Conservation (phyloP, 78 protist species). For the Chrysochromulina parva region DNA sequence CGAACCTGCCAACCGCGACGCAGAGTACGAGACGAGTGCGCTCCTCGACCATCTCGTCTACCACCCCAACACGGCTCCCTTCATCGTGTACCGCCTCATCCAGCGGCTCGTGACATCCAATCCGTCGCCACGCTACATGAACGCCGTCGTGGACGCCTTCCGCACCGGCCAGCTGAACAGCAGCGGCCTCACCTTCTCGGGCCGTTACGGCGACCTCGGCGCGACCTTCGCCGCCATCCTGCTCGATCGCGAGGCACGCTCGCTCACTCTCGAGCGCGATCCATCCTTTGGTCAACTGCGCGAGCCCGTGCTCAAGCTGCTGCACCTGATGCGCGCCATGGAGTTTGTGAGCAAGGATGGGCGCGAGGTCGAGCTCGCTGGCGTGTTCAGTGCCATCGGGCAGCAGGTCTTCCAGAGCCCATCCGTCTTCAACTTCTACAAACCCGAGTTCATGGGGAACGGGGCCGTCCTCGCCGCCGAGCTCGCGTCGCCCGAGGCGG, state of each 20-base stretch:
- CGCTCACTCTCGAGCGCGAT: not conserved
- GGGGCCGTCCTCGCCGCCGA: not conserved
- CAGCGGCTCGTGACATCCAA: not conserved
- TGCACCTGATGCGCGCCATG: slow-evolving; percentile 15
- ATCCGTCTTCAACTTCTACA: slow-evolving; percentile 15
- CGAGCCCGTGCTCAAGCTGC: slow-evolving; percentile 2
- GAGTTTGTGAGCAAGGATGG: not conserved
- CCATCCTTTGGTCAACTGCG: not conserved
- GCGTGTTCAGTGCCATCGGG: not conserved
- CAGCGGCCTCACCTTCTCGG: not conserved
- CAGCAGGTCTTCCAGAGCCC: not conserved
- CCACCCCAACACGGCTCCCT: slow-evolving; percentile 21
- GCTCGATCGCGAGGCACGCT: slow-evolving; percentile 39
- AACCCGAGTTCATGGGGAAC: not conserved
- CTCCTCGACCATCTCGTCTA: not conserved
- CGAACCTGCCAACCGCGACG: not conserved
- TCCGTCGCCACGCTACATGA: slow-evolving; percentile 18
- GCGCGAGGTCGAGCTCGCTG: not conserved
- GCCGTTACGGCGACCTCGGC: slow-evolving; percentile 4
- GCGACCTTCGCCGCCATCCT: slow-evolving; percentile 9
- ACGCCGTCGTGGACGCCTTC: not conserved
- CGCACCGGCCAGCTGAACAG: not conserved
- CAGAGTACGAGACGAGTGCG: not conserved
- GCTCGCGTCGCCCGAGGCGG: slow-evolving; percentile 20
- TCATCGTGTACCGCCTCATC: not conserved